Evolutionary conservation across 2,329 filamentous ascomycete genomes (phyloP), one percentile per base, ranked within the genome.

Genomic region (Tolypocladium pustulatum): DNA sequence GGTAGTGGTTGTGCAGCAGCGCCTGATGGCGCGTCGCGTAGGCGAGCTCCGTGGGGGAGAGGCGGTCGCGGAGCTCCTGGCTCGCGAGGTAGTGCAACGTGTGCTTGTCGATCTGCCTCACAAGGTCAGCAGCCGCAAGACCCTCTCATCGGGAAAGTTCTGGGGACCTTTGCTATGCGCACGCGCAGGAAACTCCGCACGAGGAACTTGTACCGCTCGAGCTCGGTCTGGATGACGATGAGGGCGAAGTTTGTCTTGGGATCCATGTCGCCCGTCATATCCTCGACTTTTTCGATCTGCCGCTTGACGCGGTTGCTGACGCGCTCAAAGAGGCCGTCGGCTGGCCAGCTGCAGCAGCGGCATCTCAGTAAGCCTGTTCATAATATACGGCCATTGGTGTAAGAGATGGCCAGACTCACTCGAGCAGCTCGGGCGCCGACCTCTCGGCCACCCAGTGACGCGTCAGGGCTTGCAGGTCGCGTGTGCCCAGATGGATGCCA

Each of bases 181-280:
- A 89, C 86, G 57, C 95, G 82, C 58, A 99, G 74, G 64, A 93
- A 88, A 63, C 89, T 88, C 61, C 94, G 82, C 22, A 97, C 83
- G 27, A 99, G 80, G 69, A 91, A 99, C 75, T 96, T 96, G 75
- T 90, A 95, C 53, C 94, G 82, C 72, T 97, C 92, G 58, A 99
- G 83, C 75, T 99, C 94, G 8, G 95, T 97, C 77, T 99, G 94
- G 58, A 97, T 86, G 62, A 99, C 88, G 55, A 97, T 96, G 68
- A 97, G 86, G 61, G 86, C 85, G 72, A 99, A 96, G 71, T 96
- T 97, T 63, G 90, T 87, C 72, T 89, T 91, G 54, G 92, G 89
- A 68, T 96, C 91, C 84, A 92, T 88, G 68, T 89, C 86, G 62
- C 88, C 89, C 15, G 89, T 93, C 80, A 92, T 83, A 60, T 87